Evolutionary conservation across 2,329 filamentous ascomycete species (phyloP), one percentile per base, ranked within the genome.

Genomic region (Trichoderma guizhouense): DNA sequence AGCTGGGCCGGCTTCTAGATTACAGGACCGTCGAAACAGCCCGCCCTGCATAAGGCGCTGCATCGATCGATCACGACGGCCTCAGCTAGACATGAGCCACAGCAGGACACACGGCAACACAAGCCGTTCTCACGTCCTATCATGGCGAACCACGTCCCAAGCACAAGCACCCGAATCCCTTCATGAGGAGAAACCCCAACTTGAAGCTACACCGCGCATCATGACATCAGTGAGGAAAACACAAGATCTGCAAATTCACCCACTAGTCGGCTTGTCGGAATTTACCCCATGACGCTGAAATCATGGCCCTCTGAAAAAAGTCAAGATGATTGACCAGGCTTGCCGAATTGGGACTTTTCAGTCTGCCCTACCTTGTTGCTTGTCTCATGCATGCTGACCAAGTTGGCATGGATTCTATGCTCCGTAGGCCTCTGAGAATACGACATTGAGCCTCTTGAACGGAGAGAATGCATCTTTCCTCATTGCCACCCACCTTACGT

Each of bases 61-160:
- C 34, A 24, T 67, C 64, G 51, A 58, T 67, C 34, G 32, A 30
- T 43, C 53, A 39, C 64, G 51, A 39, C 64, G 32, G 51, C 24
- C 36, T 30, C 14, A 67, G 24, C 26, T 9, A 43, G 21, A 57
- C 39, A 28, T 26, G 30, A 67, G 26, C 21, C 30, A 26, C 18
- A 11, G 32, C 64, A 67, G 12, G 11, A 39, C 34, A 21, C 3
- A 21, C 15, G 21, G 51, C 64, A 39, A 36, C 64, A 67, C 51
- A 67, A 11, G 32, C 32, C 51, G 26, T 7, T 8, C 43, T 39
- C 34, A 36, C 51, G 15, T 67, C 64, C 55, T 60, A 68, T 68
- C 53, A 68, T n/a, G 65, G 43, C 26, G 36, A n/a, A 68, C 65
- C 65, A 68, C 65, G 65, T 68, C 53, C 11, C 7, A 34, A 39